Base-by-base conservation (phyloP, 352 stramenopile genomes). In the Lagenidium giganteum region DNA sequence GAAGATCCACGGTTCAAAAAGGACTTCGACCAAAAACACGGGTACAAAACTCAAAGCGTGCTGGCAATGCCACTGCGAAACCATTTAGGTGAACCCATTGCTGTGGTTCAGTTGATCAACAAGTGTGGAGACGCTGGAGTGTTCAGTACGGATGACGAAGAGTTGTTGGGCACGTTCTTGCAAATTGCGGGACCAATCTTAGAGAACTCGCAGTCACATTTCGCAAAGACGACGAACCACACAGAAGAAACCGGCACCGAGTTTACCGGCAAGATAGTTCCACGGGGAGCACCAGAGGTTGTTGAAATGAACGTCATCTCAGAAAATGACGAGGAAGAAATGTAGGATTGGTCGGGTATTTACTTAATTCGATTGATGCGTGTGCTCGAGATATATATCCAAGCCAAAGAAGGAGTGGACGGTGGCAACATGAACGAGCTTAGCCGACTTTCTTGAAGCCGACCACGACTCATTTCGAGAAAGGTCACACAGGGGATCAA, bases 101-200 rank as follows among this genome's bases (percentile, higher is more conserved):
- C 80, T 5, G 84, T 96, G 25, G 67, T 95, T 9, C 84, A 96
- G 57, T 60, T 95, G 18, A 92, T 95, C 54, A 95, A 96, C 59
- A 95, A 94, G 45, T 42, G 81, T 4, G 82, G 83, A 33, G 65
- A 79, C 13, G 62, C 46, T 3, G 74, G 75, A 21, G 53, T 87
- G 17, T 96, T 96, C 55, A 87, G 67, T 13, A 55, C 35, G 12
- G 83, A 95, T n/a, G 87, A 96, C 42, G 81, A 91, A 35, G 83
- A 95, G 37, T 54, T 96, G 3, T 71, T 96, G 8, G 54, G 63
- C 12, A 91, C 81, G 9, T 96, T 96, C 41, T 62, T 96, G 5
- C 67, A 79, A 35, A 96, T 96, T 35, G 87, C 84, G 0, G 87
- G 83, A 0, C 83, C 84, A 5, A 94, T 96, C 28, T 54, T 96